Evolutionary conservation across 179 eudicot species (phyloP).

Genomic region (Corrigiola litoralis): DNA sequence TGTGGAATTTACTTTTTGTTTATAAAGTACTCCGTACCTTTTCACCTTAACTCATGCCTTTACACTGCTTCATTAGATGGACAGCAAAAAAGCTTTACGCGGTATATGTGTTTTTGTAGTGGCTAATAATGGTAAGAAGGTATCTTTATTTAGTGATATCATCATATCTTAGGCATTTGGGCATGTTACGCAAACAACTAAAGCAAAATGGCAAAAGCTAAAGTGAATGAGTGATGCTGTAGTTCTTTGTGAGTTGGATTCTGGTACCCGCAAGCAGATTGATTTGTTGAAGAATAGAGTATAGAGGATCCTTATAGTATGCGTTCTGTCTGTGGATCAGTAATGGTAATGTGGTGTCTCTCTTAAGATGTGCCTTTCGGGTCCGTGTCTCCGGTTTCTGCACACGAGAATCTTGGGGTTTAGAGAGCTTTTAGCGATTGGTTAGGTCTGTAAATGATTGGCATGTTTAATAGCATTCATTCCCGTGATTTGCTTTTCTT

Average conservation of each 20-base stretch:
- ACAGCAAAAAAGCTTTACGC: constrained; percentile 9
- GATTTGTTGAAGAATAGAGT: not conserved
- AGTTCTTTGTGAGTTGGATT: not conserved
- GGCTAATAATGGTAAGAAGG: not conserved
- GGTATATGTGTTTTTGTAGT: not conserved
- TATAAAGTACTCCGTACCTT: constrained; percentile 6
- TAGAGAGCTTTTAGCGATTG: too few species aligned
- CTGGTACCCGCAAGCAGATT: not conserved
- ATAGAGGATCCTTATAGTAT: too few species aligned
- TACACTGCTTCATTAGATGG: constrained; percentile 15
- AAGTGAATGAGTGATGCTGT: not conserved
- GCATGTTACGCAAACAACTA: not conserved
- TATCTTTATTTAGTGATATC: not conserved
- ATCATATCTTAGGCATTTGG: not conserved
- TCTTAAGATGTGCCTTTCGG: not conserved
- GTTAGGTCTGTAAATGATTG: not conserved
- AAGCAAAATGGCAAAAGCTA: not conserved
- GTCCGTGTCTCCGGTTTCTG: not conserved
- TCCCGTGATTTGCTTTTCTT: not conserved
- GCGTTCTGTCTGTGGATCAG: not conserved
- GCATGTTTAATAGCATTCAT: not conserved
- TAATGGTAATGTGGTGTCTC: not conserved
- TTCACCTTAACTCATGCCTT: constrained; percentile 12
- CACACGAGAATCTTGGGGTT: not conserved
- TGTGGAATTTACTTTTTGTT: not conserved